phyloP scores from a whole-genome alignment of 2,329 filamentous ascomycete genomes.

The Colletotrichum siamense region DNA sequence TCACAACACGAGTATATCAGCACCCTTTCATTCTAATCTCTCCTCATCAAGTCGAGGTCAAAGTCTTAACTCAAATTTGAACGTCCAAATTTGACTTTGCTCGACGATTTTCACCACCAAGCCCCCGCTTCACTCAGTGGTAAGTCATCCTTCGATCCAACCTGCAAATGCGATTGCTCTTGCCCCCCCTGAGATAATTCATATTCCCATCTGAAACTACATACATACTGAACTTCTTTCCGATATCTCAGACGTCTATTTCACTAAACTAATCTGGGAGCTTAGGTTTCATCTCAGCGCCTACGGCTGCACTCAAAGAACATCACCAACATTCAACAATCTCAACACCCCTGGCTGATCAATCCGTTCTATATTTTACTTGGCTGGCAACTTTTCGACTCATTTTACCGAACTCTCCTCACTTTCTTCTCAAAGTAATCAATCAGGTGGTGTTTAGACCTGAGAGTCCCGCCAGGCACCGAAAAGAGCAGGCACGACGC shows the following conservation, averaged over 20 bases:
- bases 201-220: rapidly evolving
- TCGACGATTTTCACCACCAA: background rate
- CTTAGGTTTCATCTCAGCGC: rapidly evolving
- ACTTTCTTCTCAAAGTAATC: background rate
- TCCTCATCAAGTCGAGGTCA: background rate
- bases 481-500: background rate
- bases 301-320: background rate
- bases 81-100: rapidly evolving
- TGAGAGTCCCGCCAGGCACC: background rate
- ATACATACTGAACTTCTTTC: background rate
- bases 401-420: background rate
- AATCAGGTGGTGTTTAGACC: background rate
- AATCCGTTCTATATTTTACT: background rate
- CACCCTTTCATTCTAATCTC: too few relatives aligned
- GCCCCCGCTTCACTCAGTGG: background rate
- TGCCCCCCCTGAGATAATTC: background rate
- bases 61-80: background rate
- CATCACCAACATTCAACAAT: background rate
- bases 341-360: background rate
- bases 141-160: background rate
- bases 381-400: background rate
- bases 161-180: background rate
- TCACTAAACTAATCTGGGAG: background rate
- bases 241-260: background rate
- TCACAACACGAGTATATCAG: too few relatives aligned